Percentiles rank a stretch among this genome's conserved stretches.
phyloP scores from a whole-genome alignment of 768 basidiomycete genomes.

The Lactarius tabidus region DNA sequence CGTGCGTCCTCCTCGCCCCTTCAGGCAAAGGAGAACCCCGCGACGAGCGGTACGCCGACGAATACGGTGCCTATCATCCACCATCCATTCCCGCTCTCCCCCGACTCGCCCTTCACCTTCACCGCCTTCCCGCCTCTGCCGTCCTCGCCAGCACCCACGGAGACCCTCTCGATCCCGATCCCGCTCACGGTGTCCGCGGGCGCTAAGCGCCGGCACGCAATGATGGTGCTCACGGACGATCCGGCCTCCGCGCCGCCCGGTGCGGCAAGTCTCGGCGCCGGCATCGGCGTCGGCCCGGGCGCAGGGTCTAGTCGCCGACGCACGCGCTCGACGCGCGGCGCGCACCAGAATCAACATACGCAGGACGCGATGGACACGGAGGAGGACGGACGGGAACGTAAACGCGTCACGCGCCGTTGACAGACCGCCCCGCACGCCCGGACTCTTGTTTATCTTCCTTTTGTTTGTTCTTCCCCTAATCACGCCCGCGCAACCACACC shows the following conservation, averaged over 20 bases:
- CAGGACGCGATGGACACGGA: conserved; percentile 66
- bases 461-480: too few relatives aligned
- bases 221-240: conserved; percentile 70
- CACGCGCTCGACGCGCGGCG: conserved; percentile 48
- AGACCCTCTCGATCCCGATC: conserved; percentile 24
- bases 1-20: conserved; percentile 19
- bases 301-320: conserved; percentile 45
- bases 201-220: conserved; percentile 70
- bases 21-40: conserved; percentile 16
- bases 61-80: background rate
- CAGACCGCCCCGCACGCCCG: background rate
- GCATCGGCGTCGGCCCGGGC: background rate
- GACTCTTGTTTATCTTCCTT: background rate
- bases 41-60: conserved; percentile 1
- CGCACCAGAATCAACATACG: conserved; percentile 39
- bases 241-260: conserved; percentile 38
- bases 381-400: conserved; percentile 71
- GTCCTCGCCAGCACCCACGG: conserved; percentile 28
- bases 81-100: conserved; percentile 24
- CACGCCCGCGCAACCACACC: background rate
- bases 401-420: conserved; percentile 65
- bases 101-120: conserved; percentile 29
- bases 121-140: conserved; percentile 27
- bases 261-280: conserved; percentile 35
- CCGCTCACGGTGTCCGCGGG: conserved; percentile 43